phyloP scores from a whole-genome alignment of 2,329 filamentous ascomycete genomes.

The Cercospora beticola region DNA sequence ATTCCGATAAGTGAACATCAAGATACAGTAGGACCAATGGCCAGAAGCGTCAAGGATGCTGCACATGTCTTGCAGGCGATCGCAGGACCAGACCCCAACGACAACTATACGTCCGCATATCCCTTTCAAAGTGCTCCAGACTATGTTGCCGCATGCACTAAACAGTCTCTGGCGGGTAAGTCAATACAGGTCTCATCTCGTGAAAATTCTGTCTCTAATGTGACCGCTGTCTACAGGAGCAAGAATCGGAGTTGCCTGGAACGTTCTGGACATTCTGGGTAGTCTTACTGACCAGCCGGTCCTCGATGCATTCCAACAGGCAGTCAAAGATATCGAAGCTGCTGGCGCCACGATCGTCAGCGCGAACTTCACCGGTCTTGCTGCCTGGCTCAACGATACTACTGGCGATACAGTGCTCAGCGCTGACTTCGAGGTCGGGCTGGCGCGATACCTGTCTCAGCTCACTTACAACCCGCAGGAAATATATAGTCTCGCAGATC shows the following conservation, averaged over 20 bases:
- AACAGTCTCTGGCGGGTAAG: slow-evolving; percentile 46
- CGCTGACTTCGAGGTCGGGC: slow-evolving; percentile 61
- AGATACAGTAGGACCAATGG: slow-evolving; percentile 59
- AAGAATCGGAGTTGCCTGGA: slow-evolving; percentile 64
- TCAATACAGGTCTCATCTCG: too few relatives aligned
- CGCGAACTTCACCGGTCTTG: slow-evolving; percentile 30
- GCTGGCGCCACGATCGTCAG: slow-evolving; percentile 25
- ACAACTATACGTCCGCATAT: slow-evolving; percentile 60
- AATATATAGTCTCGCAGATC: slow-evolving; percentile 53
- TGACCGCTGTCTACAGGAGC: slow-evolving; percentile 36
- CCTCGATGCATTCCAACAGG: slow-evolving; percentile 42
- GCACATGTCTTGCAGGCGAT: slow-evolving; percentile 61
- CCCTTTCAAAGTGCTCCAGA: slow-evolving; percentile 57
- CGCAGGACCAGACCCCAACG: slow-evolving; percentile 52
- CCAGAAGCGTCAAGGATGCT: slow-evolving; percentile 59
- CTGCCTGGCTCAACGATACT: slow-evolving; percentile 43
- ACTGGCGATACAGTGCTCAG: slow-evolving; percentile 50
- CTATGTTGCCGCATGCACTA: slow-evolving; percentile 59
- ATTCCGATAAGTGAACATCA: slow-evolving; percentile 63
- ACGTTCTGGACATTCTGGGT: slow-evolving; percentile 49
- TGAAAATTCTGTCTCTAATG: background rate
- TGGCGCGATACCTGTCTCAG: slow-evolving; percentile 57
- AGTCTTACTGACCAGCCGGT: slow-evolving; percentile 42
- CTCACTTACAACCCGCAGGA: slow-evolving; percentile 59
- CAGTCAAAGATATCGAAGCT: slow-evolving; percentile 19